Percentiles rank a stretch among this genome's conserved stretches.
Evolutionary conservation across 805 yeast genomes (phyloP).

Genomic region (Candida fluviatilis): DNA sequence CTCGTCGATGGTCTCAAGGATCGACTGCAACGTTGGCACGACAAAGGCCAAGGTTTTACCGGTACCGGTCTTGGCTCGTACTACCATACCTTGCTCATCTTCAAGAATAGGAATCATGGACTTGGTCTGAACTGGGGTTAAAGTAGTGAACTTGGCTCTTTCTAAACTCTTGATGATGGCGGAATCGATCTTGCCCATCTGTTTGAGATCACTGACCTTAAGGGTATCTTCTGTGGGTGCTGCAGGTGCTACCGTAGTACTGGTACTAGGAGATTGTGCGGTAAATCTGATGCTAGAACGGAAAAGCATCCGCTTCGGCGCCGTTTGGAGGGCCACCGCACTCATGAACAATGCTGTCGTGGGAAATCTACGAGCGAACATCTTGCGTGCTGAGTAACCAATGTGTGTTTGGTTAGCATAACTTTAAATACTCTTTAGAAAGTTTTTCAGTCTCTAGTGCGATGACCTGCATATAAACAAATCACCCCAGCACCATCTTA

Average conservation of each 20-base stretch:
- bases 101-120: constrained; percentile 55
- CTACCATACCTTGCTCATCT: constrained; percentile 63
- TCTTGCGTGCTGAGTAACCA: too few relatives aligned
- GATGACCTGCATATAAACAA: background rate
- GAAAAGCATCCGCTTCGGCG: too few relatives aligned
- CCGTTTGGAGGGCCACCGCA: too few relatives aligned
- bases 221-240: constrained; percentile 6
- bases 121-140: constrained; percentile 68
- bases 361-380: too few relatives aligned
- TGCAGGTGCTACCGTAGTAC: background rate
- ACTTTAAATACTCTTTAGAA: too few relatives aligned
- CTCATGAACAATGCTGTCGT: too few relatives aligned
- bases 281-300: too few relatives aligned
- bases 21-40: constrained; percentile 51
- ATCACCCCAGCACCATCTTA: background rate
- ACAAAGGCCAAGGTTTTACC: constrained; percentile 92
- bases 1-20: constrained; percentile 14
- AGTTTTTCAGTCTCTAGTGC: background rate
- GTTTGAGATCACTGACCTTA: background rate
- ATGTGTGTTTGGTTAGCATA: too few relatives aligned
- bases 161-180: constrained; percentile 28
- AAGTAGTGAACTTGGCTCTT: constrained; percentile 42
- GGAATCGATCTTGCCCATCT: constrained; percentile 9
- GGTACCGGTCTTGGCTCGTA: constrained; percentile 92
- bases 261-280: too few relatives aligned